These are phyloP conservation scores for Penstemon barbatus DNA, from an alignment of 257 asterid genomes.

Conservation along the genomic window DNA sequence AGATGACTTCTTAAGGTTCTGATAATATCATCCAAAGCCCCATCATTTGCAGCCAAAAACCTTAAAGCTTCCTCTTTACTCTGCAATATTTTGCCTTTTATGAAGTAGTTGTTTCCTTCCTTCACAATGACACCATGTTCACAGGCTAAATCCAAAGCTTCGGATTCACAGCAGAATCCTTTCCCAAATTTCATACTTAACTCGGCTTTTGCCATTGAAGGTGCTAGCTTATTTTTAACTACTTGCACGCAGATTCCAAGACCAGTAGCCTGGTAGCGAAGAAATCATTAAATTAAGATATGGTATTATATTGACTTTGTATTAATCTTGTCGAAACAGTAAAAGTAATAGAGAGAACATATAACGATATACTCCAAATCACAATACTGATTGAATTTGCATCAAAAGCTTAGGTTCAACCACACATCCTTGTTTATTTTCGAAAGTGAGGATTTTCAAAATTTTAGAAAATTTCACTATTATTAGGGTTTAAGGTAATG, in stretches of 20 bases:
- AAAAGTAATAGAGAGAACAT: not conserved
- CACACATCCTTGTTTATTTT: too few species aligned
- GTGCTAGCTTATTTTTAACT: constrained; percentile 87
- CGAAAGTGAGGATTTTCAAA: too few species aligned
- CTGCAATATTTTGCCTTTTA: constrained; percentile 56
- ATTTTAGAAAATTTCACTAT: too few species aligned
- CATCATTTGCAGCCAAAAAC: constrained; percentile 57
- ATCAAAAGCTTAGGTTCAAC: too few species aligned
- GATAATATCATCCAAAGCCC: constrained; percentile 51
- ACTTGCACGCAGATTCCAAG: constrained; percentile 78
- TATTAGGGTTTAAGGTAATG: too few species aligned
- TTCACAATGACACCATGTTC: constrained; percentile 70
- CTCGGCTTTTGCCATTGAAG: constrained; percentile 71
- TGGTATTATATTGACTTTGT: not conserved
- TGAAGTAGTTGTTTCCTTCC: constrained; percentile 55
- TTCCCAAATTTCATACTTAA: constrained; percentile 63
- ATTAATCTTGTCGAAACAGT: not conserved
- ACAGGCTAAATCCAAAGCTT: constrained; percentile 85
- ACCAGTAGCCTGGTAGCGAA: constrained; percentile 68
- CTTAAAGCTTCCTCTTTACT: constrained; percentile 58
- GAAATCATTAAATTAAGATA: constrained; percentile 3
- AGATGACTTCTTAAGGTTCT: constrained; percentile 60
- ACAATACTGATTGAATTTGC: too few species aligned
- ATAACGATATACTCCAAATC: too few species aligned
- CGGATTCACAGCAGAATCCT: constrained; percentile 63